Evolutionary conservation across 371 early-diverging fungal species (phyloP).

Genomic region (Capillidium heterosporum): DNA sequence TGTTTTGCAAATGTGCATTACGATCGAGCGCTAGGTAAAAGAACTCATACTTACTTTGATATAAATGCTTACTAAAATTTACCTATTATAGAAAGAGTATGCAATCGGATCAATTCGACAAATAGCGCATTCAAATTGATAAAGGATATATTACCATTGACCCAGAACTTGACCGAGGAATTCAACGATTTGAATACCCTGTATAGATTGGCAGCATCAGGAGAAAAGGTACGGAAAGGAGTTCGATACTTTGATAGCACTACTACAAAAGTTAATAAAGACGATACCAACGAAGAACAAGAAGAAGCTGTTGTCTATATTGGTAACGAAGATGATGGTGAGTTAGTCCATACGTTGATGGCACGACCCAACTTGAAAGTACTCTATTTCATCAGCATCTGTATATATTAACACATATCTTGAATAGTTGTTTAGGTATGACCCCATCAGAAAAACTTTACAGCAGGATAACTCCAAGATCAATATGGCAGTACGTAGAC

Average conservation of each 20-base stretch:
- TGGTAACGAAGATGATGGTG: constrained; percentile 59
- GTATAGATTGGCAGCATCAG: no score
- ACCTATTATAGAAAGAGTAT: neutral
- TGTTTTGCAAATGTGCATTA: no score
- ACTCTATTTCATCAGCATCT: constrained; percentile 4
- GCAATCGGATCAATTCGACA: neutral
- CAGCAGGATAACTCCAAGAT: constrained; percentile 40
- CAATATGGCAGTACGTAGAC: constrained; percentile 50
- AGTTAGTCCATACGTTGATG: constrained; percentile 75
- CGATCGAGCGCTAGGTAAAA: no score
- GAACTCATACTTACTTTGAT: no score
- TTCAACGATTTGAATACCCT: neutral
- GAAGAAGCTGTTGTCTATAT: constrained; percentile 60
- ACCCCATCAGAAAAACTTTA: constrained; percentile 29
- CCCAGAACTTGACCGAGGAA: neutral
- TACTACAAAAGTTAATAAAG: neutral
- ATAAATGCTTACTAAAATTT: neutral
- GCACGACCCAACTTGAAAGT: constrained; percentile 24
- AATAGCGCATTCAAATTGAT: neutral
- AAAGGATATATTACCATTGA: neutral
- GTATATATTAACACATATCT: neutral
- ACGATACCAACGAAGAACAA: constrained; percentile 18
- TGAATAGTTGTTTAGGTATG: constrained; percentile 21
- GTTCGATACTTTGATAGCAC: neutral
- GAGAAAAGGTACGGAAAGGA: neutral